These are phyloP conservation scores for Rosa multiflora DNA, from an alignment of 306 rosid genomes.

Conservation along the genomic window DNA sequence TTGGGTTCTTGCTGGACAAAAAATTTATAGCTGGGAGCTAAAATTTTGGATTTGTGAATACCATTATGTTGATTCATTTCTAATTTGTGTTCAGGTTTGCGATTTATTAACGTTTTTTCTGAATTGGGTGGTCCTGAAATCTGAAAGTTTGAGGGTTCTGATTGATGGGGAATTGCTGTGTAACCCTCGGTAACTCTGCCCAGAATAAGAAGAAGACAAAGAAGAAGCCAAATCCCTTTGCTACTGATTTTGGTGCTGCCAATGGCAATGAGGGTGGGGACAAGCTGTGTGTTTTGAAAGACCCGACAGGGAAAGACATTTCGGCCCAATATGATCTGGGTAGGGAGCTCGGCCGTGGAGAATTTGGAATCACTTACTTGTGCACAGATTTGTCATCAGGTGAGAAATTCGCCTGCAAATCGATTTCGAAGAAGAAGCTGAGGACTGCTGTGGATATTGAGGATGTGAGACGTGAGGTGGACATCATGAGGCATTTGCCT, in stretches of 20 bases:
- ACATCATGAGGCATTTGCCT: slow-evolving; percentile 53
- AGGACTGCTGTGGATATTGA: slow-evolving; percentile 57
- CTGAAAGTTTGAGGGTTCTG: slow-evolving; percentile 19
- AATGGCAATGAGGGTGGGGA: slow-evolving; percentile 34
- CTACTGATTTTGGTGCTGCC: slow-evolving; percentile 28
- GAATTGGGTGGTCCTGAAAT: slow-evolving; percentile 17
- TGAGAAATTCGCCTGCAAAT: slow-evolving; percentile 58
- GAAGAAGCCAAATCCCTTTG: slow-evolving; percentile 38
- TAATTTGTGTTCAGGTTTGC: slow-evolving; percentile 19
- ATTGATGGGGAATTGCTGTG: slow-evolving; percentile 62
- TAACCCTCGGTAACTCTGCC: slow-evolving; percentile 32
- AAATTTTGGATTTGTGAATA: neutral
- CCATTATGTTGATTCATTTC: neutral
- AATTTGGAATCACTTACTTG: slow-evolving; percentile 55
- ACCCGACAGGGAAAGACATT: slow-evolving; percentile 49
- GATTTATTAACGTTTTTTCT: slow-evolving; percentile 4
- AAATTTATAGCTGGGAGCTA: neutral
- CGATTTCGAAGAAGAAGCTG: slow-evolving; percentile 60
- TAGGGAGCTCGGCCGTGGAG: slow-evolving; percentile 60
- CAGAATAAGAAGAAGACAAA: slow-evolving; percentile 30
- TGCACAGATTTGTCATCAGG: slow-evolving; percentile 37
- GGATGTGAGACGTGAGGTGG: slow-evolving; percentile 60
- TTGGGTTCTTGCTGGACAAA: neutral
- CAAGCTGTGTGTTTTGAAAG: slow-evolving; percentile 43
- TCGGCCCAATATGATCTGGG: slow-evolving; percentile 47